These are phyloP conservation scores for Chrysopogon serrulatus DNA, from an alignment of 176 grass and related monocot genomes.

Conservation along the genomic window DNA sequence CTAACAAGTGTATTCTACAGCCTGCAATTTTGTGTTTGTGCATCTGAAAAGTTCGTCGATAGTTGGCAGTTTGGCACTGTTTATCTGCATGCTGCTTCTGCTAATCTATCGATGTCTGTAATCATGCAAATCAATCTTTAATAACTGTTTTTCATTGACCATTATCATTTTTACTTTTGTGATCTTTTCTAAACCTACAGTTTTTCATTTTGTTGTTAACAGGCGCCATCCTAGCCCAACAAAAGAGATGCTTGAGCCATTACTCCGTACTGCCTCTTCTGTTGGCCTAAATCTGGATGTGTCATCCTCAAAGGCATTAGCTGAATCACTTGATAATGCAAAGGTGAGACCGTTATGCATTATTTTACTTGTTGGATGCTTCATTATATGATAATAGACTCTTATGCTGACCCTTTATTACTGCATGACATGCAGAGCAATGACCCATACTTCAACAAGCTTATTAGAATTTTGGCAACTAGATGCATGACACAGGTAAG, in stretches of 20 bases:
- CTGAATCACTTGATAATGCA: slow-evolving; percentile 95
- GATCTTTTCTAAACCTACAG: slow-evolving; percentile 15
- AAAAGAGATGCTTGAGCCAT: slow-evolving; percentile 98
- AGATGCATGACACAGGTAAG: slow-evolving; percentile 99
- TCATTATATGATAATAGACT: neutral
- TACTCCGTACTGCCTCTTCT: slow-evolving; percentile 80
- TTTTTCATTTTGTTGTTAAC: slow-evolving; percentile 37
- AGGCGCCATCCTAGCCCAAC: slow-evolving; percentile 94
- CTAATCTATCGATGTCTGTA: neutral
- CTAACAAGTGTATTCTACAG: neutral
- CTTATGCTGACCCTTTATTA: slow-evolving; percentile 15
- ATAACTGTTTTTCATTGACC: neutral
- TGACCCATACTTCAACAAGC: slow-evolving; percentile 99
- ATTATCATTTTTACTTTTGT: neutral
- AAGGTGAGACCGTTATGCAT: slow-evolving; percentile 42
- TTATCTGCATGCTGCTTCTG: neutral
- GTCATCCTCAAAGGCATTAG: slow-evolving; percentile 94
- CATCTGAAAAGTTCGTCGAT: neutral
- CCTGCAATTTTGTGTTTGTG: neutral
- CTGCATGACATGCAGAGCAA: slow-evolving; percentile 52
- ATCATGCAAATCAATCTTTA: neutral
- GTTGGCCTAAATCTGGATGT: slow-evolving; percentile 79
- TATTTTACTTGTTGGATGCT: neutral
- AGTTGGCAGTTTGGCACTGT: neutral
- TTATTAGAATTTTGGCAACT: slow-evolving; percentile 95